These are phyloP conservation scores for Pestalotiopsis sp. DNA, from an alignment of 2,329 filamentous ascomycete genomes.

Conservation along the genomic window DNA sequence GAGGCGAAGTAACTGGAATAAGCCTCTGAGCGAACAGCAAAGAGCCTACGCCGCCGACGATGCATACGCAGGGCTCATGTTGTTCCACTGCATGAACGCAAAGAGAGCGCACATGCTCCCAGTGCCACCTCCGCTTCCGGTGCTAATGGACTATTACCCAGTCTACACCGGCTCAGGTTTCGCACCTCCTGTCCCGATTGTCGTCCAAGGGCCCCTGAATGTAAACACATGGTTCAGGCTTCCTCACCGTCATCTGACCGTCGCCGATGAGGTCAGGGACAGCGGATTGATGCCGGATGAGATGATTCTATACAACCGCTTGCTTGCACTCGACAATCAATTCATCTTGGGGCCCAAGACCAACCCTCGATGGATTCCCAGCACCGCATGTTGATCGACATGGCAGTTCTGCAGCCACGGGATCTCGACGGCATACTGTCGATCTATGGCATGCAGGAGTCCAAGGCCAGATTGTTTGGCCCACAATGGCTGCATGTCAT, in stretches of 20 bases:
- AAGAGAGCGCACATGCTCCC: slow-evolving; percentile 24
- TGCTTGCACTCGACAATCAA: too few species aligned
- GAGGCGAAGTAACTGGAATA: slow-evolving; percentile 25
- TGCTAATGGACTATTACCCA: slow-evolving; percentile 16
- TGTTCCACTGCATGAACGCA: slow-evolving; percentile 29
- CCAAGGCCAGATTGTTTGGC: too few species aligned
- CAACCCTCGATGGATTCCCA: too few species aligned
- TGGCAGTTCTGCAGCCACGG: too few species aligned
- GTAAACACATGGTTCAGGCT: not conserved
- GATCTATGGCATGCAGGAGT: too few species aligned
- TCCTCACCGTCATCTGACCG: not conserved
- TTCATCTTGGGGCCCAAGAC: too few species aligned
- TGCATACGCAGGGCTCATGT: slow-evolving; percentile 28
- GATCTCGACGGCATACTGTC: too few species aligned
- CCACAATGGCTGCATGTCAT: too few species aligned
- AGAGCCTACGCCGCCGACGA: slow-evolving; percentile 26
- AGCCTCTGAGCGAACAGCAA: slow-evolving; percentile 18
- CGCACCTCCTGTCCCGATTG: not conserved
- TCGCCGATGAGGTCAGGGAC: not conserved
- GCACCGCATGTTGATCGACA: too few species aligned
- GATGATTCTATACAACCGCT: not conserved
- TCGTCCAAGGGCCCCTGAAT: not conserved
- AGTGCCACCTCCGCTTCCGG: slow-evolving; percentile 20
- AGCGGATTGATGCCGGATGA: not conserved
- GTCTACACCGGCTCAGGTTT: slow-evolving; percentile 12